Conservation (phyloP, 306 rosid species). For the Geum urbanum region DNA sequence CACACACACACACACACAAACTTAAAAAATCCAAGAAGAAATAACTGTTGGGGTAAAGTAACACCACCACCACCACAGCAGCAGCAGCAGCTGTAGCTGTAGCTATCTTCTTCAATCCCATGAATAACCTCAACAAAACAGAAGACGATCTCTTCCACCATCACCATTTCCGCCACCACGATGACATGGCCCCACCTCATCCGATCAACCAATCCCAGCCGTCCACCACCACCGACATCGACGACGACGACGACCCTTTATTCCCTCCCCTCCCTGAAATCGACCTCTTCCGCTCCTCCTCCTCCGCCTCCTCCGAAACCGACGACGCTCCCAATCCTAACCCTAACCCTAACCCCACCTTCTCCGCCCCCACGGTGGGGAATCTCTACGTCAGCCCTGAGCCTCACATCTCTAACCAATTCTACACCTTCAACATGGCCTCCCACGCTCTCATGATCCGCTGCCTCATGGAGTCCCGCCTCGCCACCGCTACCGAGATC, state of each 20-base stretch:
- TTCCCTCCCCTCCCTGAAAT: constrained; percentile 65
- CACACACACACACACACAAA: neutral
- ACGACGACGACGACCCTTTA: constrained; percentile 18
- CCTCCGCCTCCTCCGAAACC: constrained; percentile 41
- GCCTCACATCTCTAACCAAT: constrained; percentile 85
- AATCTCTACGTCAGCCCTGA: constrained; percentile 57
- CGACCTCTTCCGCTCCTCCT: constrained; percentile 58
- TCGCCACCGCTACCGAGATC: constrained; percentile 79
- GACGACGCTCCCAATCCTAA: constrained; percentile 24
- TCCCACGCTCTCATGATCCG: constrained; percentile 89
- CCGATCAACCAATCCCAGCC: constrained; percentile 45
- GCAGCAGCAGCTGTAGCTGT: too few species aligned
- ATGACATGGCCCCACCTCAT: constrained; percentile 39
- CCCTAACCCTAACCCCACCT: constrained; percentile 6
- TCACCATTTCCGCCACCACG: constrained; percentile 37
- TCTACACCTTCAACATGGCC: constrained; percentile 86
- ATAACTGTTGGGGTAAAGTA: neutral
- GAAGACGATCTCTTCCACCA: constrained; percentile 65
- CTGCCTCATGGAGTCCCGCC: constrained; percentile 71
- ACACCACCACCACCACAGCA: too few species aligned
- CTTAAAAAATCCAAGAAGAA: neutral
- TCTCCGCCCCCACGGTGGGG: neutral
- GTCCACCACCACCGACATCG: constrained; percentile 35
- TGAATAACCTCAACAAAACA: constrained; percentile 58
- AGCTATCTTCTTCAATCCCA: neutral